Percentiles rank a stretch among this genome's conserved stretches.
These are phyloP conservation scores for Crucihimalaya himalaica DNA, from an alignment of 345 rosid species.

Conservation along the genomic window DNA sequence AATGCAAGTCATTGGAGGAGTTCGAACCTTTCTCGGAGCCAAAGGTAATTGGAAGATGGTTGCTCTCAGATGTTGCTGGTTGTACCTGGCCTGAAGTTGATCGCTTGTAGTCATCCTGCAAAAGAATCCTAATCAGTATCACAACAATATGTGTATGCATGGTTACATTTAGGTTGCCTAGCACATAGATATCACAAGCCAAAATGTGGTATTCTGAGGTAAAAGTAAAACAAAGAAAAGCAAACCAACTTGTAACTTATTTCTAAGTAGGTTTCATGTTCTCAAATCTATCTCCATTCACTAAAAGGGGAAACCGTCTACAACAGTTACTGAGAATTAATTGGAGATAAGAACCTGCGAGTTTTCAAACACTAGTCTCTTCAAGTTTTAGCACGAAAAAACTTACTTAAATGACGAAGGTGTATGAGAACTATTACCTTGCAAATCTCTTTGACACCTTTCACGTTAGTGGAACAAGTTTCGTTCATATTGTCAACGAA, in stretches of 20 bases:
- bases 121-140: slow-evolving; percentile 16
- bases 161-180: neutral
- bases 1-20: slow-evolving; percentile 45
- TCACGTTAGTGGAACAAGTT: slow-evolving; percentile 41
- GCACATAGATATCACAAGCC: neutral
- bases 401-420: neutral
- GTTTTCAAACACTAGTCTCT: neutral
- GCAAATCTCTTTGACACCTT: slow-evolving; percentile 50
- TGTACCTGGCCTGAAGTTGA: slow-evolving; percentile 46
- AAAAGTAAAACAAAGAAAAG: neutral
- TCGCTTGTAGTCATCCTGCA: slow-evolving; percentile 56
- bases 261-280: neutral
- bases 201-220: neutral
- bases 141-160: neutral
- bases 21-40: slow-evolving; percentile 45
- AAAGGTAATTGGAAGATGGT: slow-evolving; percentile 43
- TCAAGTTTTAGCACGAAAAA: neutral
- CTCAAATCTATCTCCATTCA: neutral
- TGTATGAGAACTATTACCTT: slow-evolving; percentile 22
- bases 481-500: slow-evolving; percentile 51
- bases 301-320: neutral
- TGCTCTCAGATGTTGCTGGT: slow-evolving; percentile 61
- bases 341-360: neutral
- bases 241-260: neutral
- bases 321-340: neutral